Base-by-base conservation (phyloP, 1,284 basidiomycete genomes). In the Pseudozyma sp. region DNA sequence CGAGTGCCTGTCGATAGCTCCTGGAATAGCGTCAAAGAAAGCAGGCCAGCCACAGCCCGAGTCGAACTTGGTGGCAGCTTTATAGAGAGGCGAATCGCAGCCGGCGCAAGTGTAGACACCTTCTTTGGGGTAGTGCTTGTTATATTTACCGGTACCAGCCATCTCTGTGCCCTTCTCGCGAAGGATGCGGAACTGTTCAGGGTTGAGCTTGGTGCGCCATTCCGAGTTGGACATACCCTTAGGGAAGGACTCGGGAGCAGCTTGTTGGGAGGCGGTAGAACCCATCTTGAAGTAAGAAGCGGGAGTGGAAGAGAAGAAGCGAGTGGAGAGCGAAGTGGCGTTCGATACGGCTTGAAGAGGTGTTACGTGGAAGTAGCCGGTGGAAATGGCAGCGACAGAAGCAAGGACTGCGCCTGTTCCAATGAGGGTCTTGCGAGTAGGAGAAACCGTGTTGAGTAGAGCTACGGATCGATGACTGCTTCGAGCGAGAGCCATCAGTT, bases 31-130 rank as follows among this genome's bases (percentile, higher is more conserved):
- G 82, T 96, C 94, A 84, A 92, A 97, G 88, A 95, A 97, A 0
- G 94, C 94, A n/a, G 94, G 95, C 94, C 94, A 97, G 36, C 94
- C 95, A 81, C 94, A 97, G 11, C 94, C 93, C 61, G 92, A 94
- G 79, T 92, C 89, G 86, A 97, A 97, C 86, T 97, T 97, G 73
- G 93, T 94, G 36, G 88, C 89, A 79, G 92, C 93, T 87, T 87
- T 86, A 75, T 87, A 87, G 16, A 86, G 77, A 1, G 85, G 85
- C 45, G 83, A 74, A 25, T 80, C 70, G 70, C 85, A 86, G 6
- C 83, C 85, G 0, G 84, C 85, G 50, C 85, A 86, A n/a, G 79
- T 85, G 85, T 96, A 97, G 0, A 91, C 88, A 19, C 95, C 86
- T 1, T 87, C 88, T 45, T 87, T 86, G 16, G 83, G 76, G 52